Base-by-base conservation (phyloP, 2,329 filamentous ascomycete genomes). In the Ophiocordyceps camponoti-floridani region DNA sequence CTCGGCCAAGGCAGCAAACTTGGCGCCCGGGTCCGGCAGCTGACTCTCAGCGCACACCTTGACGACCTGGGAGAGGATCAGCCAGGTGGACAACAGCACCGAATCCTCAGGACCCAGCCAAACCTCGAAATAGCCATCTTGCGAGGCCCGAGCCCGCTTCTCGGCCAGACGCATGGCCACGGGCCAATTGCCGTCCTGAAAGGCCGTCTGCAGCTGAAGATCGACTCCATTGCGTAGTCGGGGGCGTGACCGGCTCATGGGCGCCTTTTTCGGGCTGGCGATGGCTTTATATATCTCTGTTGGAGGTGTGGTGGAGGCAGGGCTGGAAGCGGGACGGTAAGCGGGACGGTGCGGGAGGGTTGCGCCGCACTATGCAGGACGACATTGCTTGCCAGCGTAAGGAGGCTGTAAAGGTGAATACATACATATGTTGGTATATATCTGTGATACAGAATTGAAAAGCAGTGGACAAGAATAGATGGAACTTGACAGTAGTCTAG, bases 71-170 rank as follows among this genome's bases (percentile, higher is more conserved):
- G 7, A 9, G n/a, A 33, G 10, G 31, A 16, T 40, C 37, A 43
- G 45, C 13, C 3, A 23, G 23, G 38, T 7, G 10, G 19, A n/a
- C 19, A 26, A 18, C 5, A n/a, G 19, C 11, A 11, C 2, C 14
- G 38, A 26, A 18, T 16, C n/a, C 35, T 10, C n/a, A 2, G 9
- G 3, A 4, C 5, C 16, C 33, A n/a, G 9, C 16, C 27, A 4
- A 52, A 75, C 71, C 60, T 74, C 66, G 51, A 70, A 77, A 52
- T 77, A 77, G 8, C 68, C 61, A 40, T 76, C 72, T 44, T 73
- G 72, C 40, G 62, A 63, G 2, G 62, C 56, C 50, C 66, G 67
- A 46, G 62, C 60, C 27, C 70, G 62, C 56, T 73, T 69, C 48
- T 71, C 68, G 13, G 73, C 72, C 13, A 75, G 61, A 27, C 67